phyloP scores from a whole-genome alignment of 345 rosid genomes.

The Nephelium lappaceum region DNA sequence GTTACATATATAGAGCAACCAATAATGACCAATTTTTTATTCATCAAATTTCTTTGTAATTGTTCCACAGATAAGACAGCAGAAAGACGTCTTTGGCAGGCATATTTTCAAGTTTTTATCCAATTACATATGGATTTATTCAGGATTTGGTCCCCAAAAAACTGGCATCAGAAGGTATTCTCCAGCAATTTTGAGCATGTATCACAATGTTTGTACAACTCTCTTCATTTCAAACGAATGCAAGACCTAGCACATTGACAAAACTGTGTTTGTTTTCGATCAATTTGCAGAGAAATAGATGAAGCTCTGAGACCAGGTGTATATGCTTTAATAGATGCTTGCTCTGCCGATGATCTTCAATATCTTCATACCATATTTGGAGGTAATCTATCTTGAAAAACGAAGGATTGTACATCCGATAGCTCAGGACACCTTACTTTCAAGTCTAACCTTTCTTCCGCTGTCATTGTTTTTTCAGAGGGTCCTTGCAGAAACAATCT shows the following conservation, averaged over 20 bases:
- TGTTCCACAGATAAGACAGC: conserved; percentile 76
- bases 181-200: neutral
- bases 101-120: conserved; percentile 83
- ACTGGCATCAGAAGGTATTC: conserved; percentile 76
- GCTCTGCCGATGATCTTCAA: conserved; percentile 78
- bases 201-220: neutral
- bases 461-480: conserved; percentile 55
- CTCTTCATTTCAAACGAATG: neutral
- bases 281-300: conserved; percentile 72
- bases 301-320: conserved; percentile 91
- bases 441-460: conserved; percentile 10
- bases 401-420: neutral
- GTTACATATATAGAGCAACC: neutral
- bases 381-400: conserved; percentile 52
- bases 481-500: conserved; percentile 89
- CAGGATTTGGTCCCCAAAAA: conserved; percentile 73
- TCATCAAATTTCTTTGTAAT: conserved; percentile 17
- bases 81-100: conserved; percentile 64
- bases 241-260: neutral
- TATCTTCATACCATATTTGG: conserved; percentile 86
- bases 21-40: neutral
- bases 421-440: neutral
- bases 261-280: conserved; percentile 13
- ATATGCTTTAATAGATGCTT: conserved; percentile 83
- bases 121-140: conserved; percentile 72